These are phyloP conservation scores for Tylopilus subfusipes DNA, from an alignment of 768 basidiomycete species.

Conservation along the genomic window DNA sequence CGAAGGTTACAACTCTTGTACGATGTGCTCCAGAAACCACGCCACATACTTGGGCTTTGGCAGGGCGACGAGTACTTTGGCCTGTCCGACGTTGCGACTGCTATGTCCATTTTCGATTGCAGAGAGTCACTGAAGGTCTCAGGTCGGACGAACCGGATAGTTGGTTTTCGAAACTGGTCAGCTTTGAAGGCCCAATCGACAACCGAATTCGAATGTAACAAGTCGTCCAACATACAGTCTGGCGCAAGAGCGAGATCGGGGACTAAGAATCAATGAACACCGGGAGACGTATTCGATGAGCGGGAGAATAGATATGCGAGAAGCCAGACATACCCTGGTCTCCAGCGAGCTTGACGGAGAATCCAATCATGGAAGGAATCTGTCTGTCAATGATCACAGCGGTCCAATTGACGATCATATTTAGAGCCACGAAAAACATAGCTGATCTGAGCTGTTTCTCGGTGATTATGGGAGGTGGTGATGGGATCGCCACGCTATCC, in stretches of 20 bases:
- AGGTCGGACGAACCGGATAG: slow-evolving; percentile 16
- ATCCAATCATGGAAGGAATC: no score
- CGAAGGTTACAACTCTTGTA: no score
- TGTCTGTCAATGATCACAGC: neutral
- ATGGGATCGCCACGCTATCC: slow-evolving; percentile 6
- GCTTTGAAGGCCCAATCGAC: neutral
- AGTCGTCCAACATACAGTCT: slow-evolving; percentile 3
- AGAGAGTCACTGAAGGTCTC: slow-evolving; percentile 22
- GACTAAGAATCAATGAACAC: neutral
- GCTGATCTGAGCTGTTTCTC: no score
- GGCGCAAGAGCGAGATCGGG: no score
- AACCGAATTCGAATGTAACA: neutral
- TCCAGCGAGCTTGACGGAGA: slow-evolving; percentile 3
- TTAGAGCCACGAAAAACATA: no score
- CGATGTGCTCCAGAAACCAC: no score
- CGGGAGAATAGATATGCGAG: neutral
- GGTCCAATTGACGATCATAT: no score
- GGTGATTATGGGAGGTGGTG: slow-evolving; percentile 2
- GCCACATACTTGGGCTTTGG: neutral
- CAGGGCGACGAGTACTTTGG: slow-evolving; percentile 16
- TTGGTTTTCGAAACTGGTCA: slow-evolving; percentile 10
- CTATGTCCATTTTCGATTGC: slow-evolving; percentile 14
- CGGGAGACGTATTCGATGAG: neutral
- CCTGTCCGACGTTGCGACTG: no score
- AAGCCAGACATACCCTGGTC: neutral